Evolutionary conservation across 2,329 filamentous ascomycete genomes (phyloP), one percentile per base, ranked within the genome.

Genomic region (Ophiocordyceps robertsii): DNA sequence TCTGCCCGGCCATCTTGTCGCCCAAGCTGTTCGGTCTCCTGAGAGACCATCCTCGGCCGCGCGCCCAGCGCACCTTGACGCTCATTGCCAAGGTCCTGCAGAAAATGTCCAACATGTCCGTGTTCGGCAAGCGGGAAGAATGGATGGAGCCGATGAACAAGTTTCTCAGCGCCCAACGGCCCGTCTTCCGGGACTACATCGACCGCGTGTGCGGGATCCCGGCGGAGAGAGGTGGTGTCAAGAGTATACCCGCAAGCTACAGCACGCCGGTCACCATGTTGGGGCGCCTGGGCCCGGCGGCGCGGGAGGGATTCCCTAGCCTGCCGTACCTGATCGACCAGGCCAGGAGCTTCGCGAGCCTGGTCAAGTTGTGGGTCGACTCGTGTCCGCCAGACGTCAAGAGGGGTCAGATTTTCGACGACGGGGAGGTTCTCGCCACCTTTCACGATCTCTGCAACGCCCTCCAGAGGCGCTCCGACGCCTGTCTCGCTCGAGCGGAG

Each of bases 81-180:
- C 72, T 96, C 40, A 89, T 96, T 46, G 87, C 90, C 21, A 96
- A 96, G 62, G 86, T 84, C 1, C 68, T 96, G 9, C 89, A 95
- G 62, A 89, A 87, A 14, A 71, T 96, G 45, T 87, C 88, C 16
- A 95, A 95, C 58, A 73, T 95, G 63, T 85, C 86, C 2, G 87
- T 79, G 0, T 95, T 95, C 56, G 90, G 90, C 35, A 89, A 84
- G 56, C 94, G 95, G 58, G 90, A 96, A 61, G 80, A 83, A n/a
- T 96, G 88, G 87, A 95, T 96, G 89, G 89, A 95, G 63, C 88
- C 88, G 0, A 96, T 96, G 90, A 96, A 95, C 56, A 76, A 75
- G 37, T 95, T 95, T 53, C 67, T 96, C 32, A 73, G 71, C 9
- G 70, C 77, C 1, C 82, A 94, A 54, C 77, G 88, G 17, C 73